Base-by-base conservation (phyloP, 768 basidiomycete species). In the Naganishia antarctica region DNA sequence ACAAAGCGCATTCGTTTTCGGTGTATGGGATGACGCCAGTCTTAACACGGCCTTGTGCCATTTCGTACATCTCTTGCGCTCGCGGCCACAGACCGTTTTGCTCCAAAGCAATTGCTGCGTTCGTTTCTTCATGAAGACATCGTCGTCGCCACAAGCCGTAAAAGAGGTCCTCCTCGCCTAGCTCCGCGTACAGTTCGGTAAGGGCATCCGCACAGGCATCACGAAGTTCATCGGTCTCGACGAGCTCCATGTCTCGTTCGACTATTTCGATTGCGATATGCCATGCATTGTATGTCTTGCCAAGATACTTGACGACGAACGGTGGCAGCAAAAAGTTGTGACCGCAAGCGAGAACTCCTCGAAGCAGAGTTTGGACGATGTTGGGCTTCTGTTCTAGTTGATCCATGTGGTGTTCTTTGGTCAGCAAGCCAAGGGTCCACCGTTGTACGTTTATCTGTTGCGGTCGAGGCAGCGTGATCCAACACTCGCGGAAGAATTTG, bases 11-110 rank as follows among this genome's bases (percentile, higher is more conserved):
- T 76, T 99, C 96, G 1, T 88, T 82, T 76, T 99, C 96, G 13
- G 89, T 87, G 80, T 93, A 98, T 1, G 92, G 86, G 60, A 96
- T 85, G 6, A 83, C 80, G 4, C 91, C 90, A 3, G 84, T 81
- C 48, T 91, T 83, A 8, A 91, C 87, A 76, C 87, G 89, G 69
- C 81, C 86, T 78, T 97, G 93, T 0, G 93, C 96, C 26, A 81
- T 79, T 78, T 99, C 96, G 77, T 99, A 97, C 43, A 87, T 83
- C 66, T 81, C 84, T 41, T 89, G 84, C 0, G 96, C 92, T 71
- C 92, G 87, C 31, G 90, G 88, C 93, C 94, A 99, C 83, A 97
- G 87, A 13, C 96, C 96, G 67, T 89, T 89, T 76, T 99, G 96
- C 78, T 99, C 96, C 70, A 88, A 91, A 2, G 90, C 85, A 25